Conservation (phyloP, 208 protist genomes). For the Porcisia deanei region DNA sequence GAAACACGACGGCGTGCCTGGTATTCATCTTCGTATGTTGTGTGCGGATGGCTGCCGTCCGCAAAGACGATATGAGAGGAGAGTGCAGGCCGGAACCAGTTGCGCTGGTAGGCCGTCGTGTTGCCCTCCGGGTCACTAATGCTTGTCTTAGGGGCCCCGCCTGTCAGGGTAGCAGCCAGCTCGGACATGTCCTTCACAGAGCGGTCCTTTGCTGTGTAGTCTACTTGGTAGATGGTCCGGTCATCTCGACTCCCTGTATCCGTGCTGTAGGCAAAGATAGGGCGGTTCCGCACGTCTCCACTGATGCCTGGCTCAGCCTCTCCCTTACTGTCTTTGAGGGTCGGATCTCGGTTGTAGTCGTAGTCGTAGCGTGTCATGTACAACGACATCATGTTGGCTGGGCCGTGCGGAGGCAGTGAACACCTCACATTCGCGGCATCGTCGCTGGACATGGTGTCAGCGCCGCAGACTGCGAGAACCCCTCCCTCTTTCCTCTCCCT, state of each 20-base stretch:
- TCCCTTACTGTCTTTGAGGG: neutral
- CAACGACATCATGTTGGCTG: constrained; percentile 73
- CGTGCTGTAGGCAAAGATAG: constrained; percentile 54
- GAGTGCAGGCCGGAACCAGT: constrained; percentile 33
- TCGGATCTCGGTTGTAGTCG: constrained; percentile 78
- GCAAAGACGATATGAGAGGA: constrained; percentile 28
- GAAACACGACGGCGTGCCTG: neutral
- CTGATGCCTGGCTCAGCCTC: constrained; percentile 39
- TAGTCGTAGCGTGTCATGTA: constrained; percentile 91
- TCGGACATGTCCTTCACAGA: constrained; percentile 25
- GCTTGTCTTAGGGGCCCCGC: neutral
- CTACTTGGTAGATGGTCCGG: constrained; percentile 54
- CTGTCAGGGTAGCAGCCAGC: constrained; percentile 10
- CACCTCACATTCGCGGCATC: neutral
- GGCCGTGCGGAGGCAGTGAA: constrained; percentile 50
- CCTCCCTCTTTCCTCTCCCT: no score
- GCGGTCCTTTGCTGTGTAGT: constrained; percentile 50
- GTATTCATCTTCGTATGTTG: constrained; percentile 73
- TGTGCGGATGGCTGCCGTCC: constrained; percentile 51
- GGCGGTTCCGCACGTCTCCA: constrained; percentile 75
- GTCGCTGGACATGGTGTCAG: neutral
- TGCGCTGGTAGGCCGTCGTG: constrained; percentile 23
- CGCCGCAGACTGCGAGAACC: neutral
- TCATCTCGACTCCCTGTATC: constrained; percentile 26
- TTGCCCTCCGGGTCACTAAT: neutral